phyloP scores from a whole-genome alignment of 345 rosid species.

The Lenwebbia sp. region DNA sequence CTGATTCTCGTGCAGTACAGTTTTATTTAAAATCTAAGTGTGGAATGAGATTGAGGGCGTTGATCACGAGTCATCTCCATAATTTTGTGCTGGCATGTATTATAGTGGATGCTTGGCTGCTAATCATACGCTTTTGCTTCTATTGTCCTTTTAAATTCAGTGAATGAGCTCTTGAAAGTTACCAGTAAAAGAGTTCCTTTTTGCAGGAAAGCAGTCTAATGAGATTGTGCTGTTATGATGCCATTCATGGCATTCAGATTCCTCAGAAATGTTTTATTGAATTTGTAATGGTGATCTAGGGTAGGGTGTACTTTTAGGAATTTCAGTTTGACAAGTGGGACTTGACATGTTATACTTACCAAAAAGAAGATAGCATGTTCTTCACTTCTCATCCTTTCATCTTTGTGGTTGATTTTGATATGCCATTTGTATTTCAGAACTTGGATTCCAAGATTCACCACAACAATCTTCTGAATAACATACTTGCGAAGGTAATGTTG shows the following conservation, averaged over 20 bases:
- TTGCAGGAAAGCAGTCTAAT: background rate
- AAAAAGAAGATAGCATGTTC: background rate
- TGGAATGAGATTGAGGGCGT: background rate
- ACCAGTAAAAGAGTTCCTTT: background rate
- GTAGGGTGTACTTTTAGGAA: background rate
- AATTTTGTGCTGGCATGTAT: background rate
- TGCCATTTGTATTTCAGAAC: conserved; percentile 30
- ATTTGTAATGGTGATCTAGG: background rate
- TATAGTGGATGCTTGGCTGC: background rate
- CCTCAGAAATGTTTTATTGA: background rate
- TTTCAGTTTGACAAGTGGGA: background rate
- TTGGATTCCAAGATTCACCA: conserved; percentile 96
- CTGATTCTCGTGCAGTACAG: background rate
- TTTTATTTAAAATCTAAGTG: background rate
- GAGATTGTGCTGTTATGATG: background rate
- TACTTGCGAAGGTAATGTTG: conserved; percentile 72
- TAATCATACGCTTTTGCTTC: background rate
- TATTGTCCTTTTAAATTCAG: background rate
- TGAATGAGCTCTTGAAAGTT: background rate
- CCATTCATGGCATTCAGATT: background rate
- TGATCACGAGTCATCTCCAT: background rate
- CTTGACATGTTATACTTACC: background rate
- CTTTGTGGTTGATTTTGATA: background rate
- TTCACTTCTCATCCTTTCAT: background rate
- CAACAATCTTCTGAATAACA: conserved; percentile 89